Percentiles rank a stretch among this genome's conserved stretches.
phyloP scores from a whole-genome alignment of 257 asterid species.

The Primulina tabacum region DNA sequence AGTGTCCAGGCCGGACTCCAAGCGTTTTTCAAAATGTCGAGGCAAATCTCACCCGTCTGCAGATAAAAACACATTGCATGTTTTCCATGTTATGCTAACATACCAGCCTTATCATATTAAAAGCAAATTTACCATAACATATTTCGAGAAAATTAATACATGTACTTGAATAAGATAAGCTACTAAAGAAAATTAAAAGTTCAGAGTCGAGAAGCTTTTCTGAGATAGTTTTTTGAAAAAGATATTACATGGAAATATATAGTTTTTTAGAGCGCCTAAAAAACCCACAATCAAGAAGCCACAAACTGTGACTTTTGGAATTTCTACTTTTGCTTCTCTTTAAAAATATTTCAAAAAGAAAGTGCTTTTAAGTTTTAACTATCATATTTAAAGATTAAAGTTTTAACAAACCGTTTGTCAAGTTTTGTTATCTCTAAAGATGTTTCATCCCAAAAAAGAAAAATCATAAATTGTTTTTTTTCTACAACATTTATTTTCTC shows the following conservation, averaged over 20 bases:
- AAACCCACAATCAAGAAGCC: not conserved
- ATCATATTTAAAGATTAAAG: not conserved
- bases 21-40: slow-evolving; percentile 95
- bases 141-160: too few species aligned
- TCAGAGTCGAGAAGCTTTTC: not conserved
- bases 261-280: too few species aligned
- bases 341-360: too few species aligned
- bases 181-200: not conserved
- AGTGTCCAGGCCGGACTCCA: slow-evolving; percentile 99
- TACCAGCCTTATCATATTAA: not conserved
- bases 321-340: not conserved
- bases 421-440: not conserved
- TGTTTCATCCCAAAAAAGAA: not conserved
- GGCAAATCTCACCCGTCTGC: slow-evolving; percentile 99
- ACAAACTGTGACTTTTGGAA: not conserved
- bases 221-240: too few species aligned
- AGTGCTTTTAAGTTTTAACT: not conserved
- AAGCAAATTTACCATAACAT: too few species aligned
- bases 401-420: too few species aligned
- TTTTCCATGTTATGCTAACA: not conserved
- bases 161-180: not conserved
- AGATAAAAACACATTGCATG: not conserved
- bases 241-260: not conserved
- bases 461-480: not conserved
- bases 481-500: too few species aligned